phyloP scores from a whole-genome alignment of 2,329 filamentous ascomycete species.

The Fusarium duplospermum region DNA sequence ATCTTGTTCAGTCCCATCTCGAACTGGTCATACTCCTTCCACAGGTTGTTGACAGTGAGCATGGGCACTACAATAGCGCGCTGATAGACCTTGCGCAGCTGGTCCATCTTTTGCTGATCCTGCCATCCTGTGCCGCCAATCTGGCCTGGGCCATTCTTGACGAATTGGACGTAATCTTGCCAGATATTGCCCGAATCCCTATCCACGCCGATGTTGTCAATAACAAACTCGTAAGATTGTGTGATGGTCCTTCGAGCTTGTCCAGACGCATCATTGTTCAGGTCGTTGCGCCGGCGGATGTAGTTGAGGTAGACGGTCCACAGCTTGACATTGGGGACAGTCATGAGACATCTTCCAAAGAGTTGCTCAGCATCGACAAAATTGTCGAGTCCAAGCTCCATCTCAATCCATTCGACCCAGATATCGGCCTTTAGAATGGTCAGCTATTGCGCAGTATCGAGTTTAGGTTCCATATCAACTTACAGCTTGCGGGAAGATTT shows the following conservation, averaged over 20 bases:
- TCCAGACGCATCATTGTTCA: constrained; percentile 80
- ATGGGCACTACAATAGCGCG: constrained; percentile 90
- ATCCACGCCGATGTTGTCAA: constrained; percentile 90
- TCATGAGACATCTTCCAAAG: constrained; percentile 82
- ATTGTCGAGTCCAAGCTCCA: constrained; percentile 90
- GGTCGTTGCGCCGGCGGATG: constrained; percentile 88
- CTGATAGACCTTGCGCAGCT: constrained; percentile 91
- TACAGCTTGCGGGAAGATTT: constrained; percentile 91
- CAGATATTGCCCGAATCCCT: constrained; percentile 90
- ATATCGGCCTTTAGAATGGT: constrained; percentile 79
- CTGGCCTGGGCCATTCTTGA: constrained; percentile 87
- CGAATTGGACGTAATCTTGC: constrained; percentile 94
- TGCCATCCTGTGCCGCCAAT: constrained; percentile 92
- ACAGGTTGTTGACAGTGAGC: constrained; percentile 82
- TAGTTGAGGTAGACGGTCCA: constrained; percentile 97
- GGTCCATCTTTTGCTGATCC: constrained; percentile 97
- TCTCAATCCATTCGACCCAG: constrained; percentile 88
- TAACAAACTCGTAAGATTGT: constrained; percentile 91
- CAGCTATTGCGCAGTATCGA: constrained; percentile 22
- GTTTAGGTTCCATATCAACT: constrained; percentile 55
- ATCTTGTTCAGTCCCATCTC: constrained; percentile 94
- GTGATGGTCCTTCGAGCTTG: constrained; percentile 82
- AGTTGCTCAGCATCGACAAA: constrained; percentile 83
- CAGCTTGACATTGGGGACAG: constrained; percentile 83
- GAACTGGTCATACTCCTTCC: constrained; percentile 98